Evolutionary conservation across 2,329 filamentous ascomycete species (phyloP).

Genomic region (Parascedosporium putredinis): DNA sequence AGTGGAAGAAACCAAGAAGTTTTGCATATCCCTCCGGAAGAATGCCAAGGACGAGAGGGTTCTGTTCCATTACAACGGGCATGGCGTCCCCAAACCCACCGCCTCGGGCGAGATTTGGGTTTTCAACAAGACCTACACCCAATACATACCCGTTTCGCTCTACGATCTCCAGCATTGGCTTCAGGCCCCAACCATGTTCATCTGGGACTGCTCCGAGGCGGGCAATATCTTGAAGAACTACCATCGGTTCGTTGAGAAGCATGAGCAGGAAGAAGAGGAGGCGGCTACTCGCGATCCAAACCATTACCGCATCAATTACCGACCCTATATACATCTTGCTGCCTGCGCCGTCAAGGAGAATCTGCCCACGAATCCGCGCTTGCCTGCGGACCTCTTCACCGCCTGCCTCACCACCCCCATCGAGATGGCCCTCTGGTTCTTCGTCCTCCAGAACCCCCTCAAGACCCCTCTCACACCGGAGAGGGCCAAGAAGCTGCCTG

Average conservation of each 20-base stretch:
- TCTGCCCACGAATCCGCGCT: constrained; percentile 82
- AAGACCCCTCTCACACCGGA: constrained; percentile 62
- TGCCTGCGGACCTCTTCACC: constrained; percentile 92
- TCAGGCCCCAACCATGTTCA: constrained; percentile 87
- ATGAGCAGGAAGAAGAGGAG: constrained; percentile 80
- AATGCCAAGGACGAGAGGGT: constrained; percentile 95
- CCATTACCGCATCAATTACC: constrained; percentile 65
- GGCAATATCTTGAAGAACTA: constrained; percentile 95
- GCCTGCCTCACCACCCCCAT: constrained; percentile 94
- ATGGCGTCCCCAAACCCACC: constrained; percentile 92
- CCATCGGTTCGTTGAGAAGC: constrained; percentile 87
- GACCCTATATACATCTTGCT: constrained; percentile 75
- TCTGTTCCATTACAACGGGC: constrained; percentile 97
- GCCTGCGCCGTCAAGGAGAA: constrained; percentile 87
- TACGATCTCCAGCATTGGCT: constrained; percentile 96
- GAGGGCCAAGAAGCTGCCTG: constrained; percentile 79
- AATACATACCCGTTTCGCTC: constrained; percentile 93
- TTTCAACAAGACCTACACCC: constrained; percentile 97
- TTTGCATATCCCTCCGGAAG: constrained; percentile 77
- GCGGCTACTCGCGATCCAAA: constrained; percentile 65
- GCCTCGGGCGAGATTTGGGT: constrained; percentile 97
- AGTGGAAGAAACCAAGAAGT: constrained; percentile 94
- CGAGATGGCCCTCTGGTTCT: constrained; percentile 93
- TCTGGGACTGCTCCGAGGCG: constrained; percentile 95
- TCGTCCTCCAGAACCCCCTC: constrained; percentile 82